Evolutionary conservation across 805 yeast species (phyloP), one percentile per base, ranked within the genome.

Genomic region (Candida parachauliodes): DNA sequence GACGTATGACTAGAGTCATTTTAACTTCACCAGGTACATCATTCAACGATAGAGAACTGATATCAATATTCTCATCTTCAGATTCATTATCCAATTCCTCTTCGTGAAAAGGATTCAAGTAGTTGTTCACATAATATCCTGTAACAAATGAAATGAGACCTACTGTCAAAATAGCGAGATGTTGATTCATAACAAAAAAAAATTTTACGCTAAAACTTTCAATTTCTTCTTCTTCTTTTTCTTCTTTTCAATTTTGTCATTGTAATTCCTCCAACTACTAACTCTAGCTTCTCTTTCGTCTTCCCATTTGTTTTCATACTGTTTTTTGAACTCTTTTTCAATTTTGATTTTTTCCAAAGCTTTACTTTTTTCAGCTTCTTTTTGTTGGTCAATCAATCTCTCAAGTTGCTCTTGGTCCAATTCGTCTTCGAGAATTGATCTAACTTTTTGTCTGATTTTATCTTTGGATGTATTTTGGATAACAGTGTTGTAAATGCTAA

Each of bases 1-100:
- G 84, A 43, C 98, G 78, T 4, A 93, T 88, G 3, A 88, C 79
- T 18, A 93, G 66, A 0, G 93, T 88, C 96, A 91, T 83, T 51
- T 84, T 68, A 9, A 83, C 86, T 55, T 84, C 93, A 1, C 93
- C 94, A 1, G 84, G 84, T 2, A 83, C 62, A 12, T 74, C 79
- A 49, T 83, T 83, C 45, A 85, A 60, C 1, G 75, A 60, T 0
- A 66, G 59, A 0, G 88, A 80, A 46, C 83, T 76, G 33, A 83
- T 69, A 37, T 78, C 83, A 21, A 73, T 55, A 12, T 59, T 62
- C 19, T 73, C 80, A 14, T 66, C 75, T 0, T 45, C 50, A 15
- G 67, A 73, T 3, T 62, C 65, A 18, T 41, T 39, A 8, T 40
- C 40, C 5, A n/a, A 8, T 14, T 35, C 29, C 5, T 21, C 14